A percentile compares a stretch with the other conserved stretches of the same genome.
These are phyloP conservation scores for Gossypium herbaceum DNA, from an alignment of 345 rosid species.

Conservation along the genomic window DNA sequence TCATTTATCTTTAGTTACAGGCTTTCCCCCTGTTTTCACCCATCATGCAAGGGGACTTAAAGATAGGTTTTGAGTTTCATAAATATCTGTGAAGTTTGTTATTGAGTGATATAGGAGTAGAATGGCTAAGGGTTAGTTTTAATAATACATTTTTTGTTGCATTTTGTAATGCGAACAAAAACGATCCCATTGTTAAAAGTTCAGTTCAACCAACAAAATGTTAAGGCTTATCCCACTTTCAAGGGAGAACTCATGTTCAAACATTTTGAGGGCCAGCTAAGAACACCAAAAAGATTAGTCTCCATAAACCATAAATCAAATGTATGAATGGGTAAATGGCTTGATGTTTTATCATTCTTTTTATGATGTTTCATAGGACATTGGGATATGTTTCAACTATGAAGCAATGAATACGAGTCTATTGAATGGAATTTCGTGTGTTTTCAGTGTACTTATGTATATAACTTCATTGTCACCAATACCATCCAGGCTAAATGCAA, in stretches of 20 bases:
- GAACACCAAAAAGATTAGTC: too few relatives aligned
- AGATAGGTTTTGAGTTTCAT: neutral
- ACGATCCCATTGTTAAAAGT: neutral
- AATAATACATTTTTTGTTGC: neutral
- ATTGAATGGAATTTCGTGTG: neutral
- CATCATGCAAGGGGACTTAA: neutral
- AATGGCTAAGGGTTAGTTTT: neutral
- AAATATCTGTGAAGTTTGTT: too few relatives aligned
- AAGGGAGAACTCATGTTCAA: too few relatives aligned
- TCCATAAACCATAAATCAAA: too few relatives aligned
- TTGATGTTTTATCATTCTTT: too few relatives aligned
- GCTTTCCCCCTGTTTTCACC: neutral
- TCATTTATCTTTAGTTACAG: neutral
- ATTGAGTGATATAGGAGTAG: too few relatives aligned
- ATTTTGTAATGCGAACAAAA: neutral
- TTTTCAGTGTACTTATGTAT: neutral
- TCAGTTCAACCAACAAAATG: neutral
- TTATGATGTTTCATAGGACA: too few relatives aligned
- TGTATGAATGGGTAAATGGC: too few relatives aligned
- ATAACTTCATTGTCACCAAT: constrained; percentile 13
- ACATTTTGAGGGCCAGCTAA: too few relatives aligned
- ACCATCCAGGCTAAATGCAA: constrained; percentile 52
- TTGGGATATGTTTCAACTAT: neutral
- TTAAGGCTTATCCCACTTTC: neutral
- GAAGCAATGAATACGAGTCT: neutral